Percentiles rank a stretch among this genome's conserved stretches.
phyloP scores from a whole-genome alignment of 805 yeast species.

The Peterozyma toletana region DNA sequence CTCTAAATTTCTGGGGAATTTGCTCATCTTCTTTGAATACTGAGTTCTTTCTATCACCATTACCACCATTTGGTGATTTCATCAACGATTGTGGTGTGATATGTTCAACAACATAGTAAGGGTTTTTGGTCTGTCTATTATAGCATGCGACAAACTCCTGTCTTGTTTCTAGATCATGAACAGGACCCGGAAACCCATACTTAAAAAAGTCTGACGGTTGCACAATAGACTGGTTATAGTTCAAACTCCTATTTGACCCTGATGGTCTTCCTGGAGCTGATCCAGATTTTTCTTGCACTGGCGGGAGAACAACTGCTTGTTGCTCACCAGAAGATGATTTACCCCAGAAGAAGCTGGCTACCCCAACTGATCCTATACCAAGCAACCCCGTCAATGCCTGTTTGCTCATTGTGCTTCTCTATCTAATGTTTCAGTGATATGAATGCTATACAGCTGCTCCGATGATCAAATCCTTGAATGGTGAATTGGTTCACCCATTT shows the following conservation, averaged over 20 bases:
- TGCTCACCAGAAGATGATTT: constrained; percentile 8
- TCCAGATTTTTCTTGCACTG: background rate
- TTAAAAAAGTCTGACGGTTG: constrained; percentile 79
- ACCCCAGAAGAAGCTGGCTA: constrained; percentile 27
- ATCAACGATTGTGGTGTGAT: constrained; percentile 64
- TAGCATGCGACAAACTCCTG: constrained; percentile 80
- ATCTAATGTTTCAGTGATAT: no score
- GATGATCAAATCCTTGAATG: no score
- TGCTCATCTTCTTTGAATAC: constrained; percentile 81
- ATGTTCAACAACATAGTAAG: constrained; percentile 83
- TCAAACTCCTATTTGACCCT: constrained; percentile 7
- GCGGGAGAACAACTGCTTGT: background rate
- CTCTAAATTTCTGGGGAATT: constrained; percentile 74
- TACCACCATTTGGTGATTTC: constrained; percentile 26
- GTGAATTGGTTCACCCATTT: no score
- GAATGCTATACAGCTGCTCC: no score
- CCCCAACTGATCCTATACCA: constrained; percentile 17
- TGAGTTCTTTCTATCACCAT: constrained; percentile 73
- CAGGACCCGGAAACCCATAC: constrained; percentile 94
- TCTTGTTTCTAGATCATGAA: constrained; percentile 71
- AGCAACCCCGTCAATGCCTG: constrained; percentile 16
- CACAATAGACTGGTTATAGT: constrained; percentile 28
- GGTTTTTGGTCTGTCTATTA: constrained; percentile 79
- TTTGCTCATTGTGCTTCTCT: constrained; percentile 1
- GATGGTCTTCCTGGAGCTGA: constrained; percentile 7